Base-by-base conservation (phyloP, 1,284 basidiomycete species). In the Erythrobasidium hasegawianum region DNA sequence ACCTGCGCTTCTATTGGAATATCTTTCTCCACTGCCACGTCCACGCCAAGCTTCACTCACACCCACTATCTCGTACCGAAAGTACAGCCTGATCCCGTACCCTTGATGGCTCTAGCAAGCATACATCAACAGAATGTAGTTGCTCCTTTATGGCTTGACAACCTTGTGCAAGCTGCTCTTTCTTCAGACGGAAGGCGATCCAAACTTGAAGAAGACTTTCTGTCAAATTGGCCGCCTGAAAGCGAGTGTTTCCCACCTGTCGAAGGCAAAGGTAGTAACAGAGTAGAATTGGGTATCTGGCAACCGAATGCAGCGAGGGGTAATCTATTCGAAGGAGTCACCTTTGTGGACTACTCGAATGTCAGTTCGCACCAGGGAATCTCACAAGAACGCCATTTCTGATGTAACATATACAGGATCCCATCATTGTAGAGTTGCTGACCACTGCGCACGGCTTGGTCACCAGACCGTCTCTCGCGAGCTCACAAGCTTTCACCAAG, bases 21-120 rank as follows among this genome's bases (percentile, higher is more conserved):
- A 20, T 57, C 61, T 40, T 64, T 64, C 45, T 56, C 54, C 16
- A 52, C 9, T 49, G 2, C 18, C 9, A 11, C 29, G 5, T 1
- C 14, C 39, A 47, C 16, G 16, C 61, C 61, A 14, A 41, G 33
- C 38, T 29, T 18, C 13, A 16, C 43, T 10, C 61, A 64, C 33
- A 64, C 61, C 14, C 61, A 64, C 55, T 39, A 27, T 8, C 16
- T 64, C n/a, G 43, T 64, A 16, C 26, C 61, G 3, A 57, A 64
- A 33, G 16, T 64, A 16, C 29, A 26, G 14, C 14, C n/a, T 14
- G 40, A 49, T 20, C 54, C 43, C 39, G 33, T 27, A 24, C 22
- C 45, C 11, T 18, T 26, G 20, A 27, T 39, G 24, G 39, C 57
- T 9, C 13, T 64, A 18, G 55, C 54, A 20, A 50, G 47, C 14